Conservation (phyloP, 1,284 basidiomycete species). For the Hypsizygus ulmarius region DNA sequence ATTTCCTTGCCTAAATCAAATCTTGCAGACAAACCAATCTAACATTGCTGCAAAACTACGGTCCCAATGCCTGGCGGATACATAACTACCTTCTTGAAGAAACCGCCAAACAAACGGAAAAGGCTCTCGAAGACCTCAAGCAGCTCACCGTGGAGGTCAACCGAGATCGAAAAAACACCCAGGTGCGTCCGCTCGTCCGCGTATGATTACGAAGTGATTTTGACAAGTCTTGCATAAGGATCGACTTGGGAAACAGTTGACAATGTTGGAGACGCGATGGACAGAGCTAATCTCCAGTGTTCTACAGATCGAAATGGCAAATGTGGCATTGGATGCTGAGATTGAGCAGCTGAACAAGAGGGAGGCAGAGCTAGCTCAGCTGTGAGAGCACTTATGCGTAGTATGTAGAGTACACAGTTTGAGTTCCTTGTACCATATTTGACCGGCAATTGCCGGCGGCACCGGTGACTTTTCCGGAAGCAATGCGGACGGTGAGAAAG, state of each 20-base stretch:
- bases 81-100: slow-evolving; percentile 87
- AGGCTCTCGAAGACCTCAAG: slow-evolving; percentile 68
- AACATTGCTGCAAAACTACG: slow-evolving; percentile 82
- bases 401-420: slow-evolving; percentile 8
- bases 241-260: slow-evolving; percentile 73
- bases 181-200: slow-evolving; percentile 47
- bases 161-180: slow-evolving; percentile 79
- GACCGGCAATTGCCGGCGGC: slow-evolving; percentile 11
- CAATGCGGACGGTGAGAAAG: slow-evolving; percentile 16
- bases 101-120: slow-evolving; percentile 72
- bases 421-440: not conserved
- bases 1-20: not conserved
- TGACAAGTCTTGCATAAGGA: slow-evolving; percentile 43
- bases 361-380: slow-evolving; percentile 57
- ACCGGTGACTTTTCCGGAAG: slow-evolving; percentile 12
- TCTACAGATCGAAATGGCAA: slow-evolving; percentile 91
- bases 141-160: slow-evolving; percentile 82
- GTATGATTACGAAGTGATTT: slow-evolving; percentile 1
- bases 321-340: slow-evolving; percentile 77
- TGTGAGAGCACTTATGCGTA: no score
- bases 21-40: slow-evolving; percentile 76
- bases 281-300: slow-evolving; percentile 85
- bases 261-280: slow-evolving; percentile 82
- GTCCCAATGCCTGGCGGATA: slow-evolving; percentile 87
- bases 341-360: slow-evolving; percentile 54